Percentiles rank a stretch among this genome's conserved stretches.
phyloP scores from a whole-genome alignment of 345 rosid species.

The Salix dunnii region DNA sequence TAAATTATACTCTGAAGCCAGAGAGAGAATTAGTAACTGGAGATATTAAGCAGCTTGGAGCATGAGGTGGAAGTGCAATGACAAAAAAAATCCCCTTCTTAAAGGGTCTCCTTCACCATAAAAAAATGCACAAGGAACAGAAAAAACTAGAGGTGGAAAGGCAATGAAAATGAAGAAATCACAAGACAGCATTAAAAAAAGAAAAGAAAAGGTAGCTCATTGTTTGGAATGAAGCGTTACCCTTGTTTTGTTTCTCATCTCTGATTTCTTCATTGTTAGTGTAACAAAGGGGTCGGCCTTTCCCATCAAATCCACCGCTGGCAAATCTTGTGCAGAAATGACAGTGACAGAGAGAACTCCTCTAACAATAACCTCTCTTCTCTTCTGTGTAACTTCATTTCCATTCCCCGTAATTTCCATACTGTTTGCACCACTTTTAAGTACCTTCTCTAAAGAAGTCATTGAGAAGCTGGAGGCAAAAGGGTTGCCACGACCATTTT shows the following conservation, averaged over 20 bases:
- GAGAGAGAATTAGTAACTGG: not conserved
- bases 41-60: not conserved
- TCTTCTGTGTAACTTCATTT: slow-evolving; percentile 45
- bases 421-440: slow-evolving; percentile 60
- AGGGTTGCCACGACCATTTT: slow-evolving; percentile 57
- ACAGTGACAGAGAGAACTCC: slow-evolving; percentile 90
- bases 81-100: not conserved
- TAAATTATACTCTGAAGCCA: not conserved
- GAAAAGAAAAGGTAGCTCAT: not conserved
- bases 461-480: slow-evolving; percentile 49
- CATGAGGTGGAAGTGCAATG: not conserved
- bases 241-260: slow-evolving; percentile 70
- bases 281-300: slow-evolving; percentile 93
- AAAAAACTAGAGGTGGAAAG: not conserved
- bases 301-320: slow-evolving; percentile 78
- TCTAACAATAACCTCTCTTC: slow-evolving; percentile 77
- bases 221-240: slow-evolving; percentile 9
- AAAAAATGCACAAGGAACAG: not conserved
- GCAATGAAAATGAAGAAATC: not conserved
- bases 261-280: slow-evolving; percentile 85
- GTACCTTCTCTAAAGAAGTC: slow-evolving; percentile 90
- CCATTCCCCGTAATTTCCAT: slow-evolving; percentile 45
- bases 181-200: not conserved
- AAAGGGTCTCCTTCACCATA: not conserved
- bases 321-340: slow-evolving; percentile 92